Conservation (phyloP, 2,329 filamentous ascomycete genomes). For the Hypomyces rosellus region DNA sequence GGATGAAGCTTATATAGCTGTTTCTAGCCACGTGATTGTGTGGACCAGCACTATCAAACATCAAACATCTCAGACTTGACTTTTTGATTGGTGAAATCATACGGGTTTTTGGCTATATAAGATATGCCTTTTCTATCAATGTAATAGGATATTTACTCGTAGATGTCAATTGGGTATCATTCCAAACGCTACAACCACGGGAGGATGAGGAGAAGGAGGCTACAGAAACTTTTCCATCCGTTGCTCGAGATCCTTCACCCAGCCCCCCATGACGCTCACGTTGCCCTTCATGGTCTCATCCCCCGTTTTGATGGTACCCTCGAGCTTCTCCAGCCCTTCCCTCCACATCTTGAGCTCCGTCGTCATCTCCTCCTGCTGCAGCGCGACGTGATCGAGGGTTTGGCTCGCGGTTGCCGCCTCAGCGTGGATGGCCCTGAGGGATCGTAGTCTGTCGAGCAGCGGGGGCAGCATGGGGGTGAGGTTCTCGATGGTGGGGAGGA, state of each 20-base stretch:
- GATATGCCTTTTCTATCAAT: conserved; percentile 9
- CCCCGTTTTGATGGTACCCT: conserved; percentile 64
- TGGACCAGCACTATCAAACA: neutral
- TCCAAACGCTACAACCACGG: conserved; percentile 1
- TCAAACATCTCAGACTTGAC: neutral
- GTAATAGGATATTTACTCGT: too few relatives aligned
- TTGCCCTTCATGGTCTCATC: conserved; percentile 69
- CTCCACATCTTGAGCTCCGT: conserved; percentile 82
- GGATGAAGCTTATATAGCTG: neutral
- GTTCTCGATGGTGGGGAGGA: conserved; percentile 80
- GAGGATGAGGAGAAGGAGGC: neutral
- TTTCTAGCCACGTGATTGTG: conserved; percentile 8
- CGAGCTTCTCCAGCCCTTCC: conserved; percentile 71
- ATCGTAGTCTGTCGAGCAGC: conserved; percentile 77
- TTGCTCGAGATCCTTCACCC: conserved; percentile 81
- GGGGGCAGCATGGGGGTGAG: conserved; percentile 79
- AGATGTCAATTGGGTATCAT: conserved; percentile 25
- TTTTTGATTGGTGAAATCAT: too few relatives aligned
- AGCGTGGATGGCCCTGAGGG: conserved; percentile 75
- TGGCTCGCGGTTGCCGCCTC: conserved; percentile 78
- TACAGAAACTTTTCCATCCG: conserved; percentile 55
- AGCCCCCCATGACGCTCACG: conserved; percentile 75
- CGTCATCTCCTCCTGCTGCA: conserved; percentile 73
- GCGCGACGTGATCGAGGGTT: conserved; percentile 70
- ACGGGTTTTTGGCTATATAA: neutral